Percentiles rank a stretch among this genome's conserved stretches.
phyloP scores from a whole-genome alignment of 2,329 filamentous ascomycete genomes.

The Epicoccum sorghinum region DNA sequence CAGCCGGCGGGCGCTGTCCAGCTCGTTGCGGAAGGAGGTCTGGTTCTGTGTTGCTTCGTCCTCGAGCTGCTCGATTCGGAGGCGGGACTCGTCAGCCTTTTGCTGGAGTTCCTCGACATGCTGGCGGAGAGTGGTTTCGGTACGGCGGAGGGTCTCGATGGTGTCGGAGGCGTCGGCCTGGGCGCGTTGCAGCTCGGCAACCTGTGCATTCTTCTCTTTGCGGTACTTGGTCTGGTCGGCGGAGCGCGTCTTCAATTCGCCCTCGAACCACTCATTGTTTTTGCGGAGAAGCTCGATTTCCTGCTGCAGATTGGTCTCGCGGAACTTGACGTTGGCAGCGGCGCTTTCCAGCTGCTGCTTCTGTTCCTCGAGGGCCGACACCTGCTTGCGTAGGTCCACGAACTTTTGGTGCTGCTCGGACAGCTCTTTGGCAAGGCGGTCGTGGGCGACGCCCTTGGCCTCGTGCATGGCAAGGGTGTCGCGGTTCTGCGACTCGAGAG shows the following conservation, averaged over 20 bases:
- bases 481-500: conserved; percentile 89
- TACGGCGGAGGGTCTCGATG: conserved; percentile 77
- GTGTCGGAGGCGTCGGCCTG: conserved; percentile 83
- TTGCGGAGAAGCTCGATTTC: conserved; percentile 87
- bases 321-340: conserved; percentile 82
- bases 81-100: conserved; percentile 83
- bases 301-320: conserved; percentile 87
- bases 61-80: conserved; percentile 82
- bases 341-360: conserved; percentile 82
- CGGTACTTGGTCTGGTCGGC: conserved; percentile 87
- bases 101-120: conserved; percentile 82
- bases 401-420: conserved; percentile 88
- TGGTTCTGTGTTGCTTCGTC: conserved; percentile 82
- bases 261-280: conserved; percentile 92
- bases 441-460: conserved; percentile 84
- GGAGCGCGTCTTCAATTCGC: conserved; percentile 87
- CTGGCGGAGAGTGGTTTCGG: conserved; percentile 78
- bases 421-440: conserved; percentile 83
- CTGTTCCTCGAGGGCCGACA: conserved; percentile 80
- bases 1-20: conserved; percentile 80
- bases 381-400: conserved; percentile 80
- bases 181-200: conserved; percentile 84
- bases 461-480: conserved; percentile 89
- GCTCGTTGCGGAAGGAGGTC: conserved; percentile 83
- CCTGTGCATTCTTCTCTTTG: conserved; percentile 91